phyloP scores from a whole-genome alignment of 169 alveolate species.

The Plasmodium vinckei region DNA sequence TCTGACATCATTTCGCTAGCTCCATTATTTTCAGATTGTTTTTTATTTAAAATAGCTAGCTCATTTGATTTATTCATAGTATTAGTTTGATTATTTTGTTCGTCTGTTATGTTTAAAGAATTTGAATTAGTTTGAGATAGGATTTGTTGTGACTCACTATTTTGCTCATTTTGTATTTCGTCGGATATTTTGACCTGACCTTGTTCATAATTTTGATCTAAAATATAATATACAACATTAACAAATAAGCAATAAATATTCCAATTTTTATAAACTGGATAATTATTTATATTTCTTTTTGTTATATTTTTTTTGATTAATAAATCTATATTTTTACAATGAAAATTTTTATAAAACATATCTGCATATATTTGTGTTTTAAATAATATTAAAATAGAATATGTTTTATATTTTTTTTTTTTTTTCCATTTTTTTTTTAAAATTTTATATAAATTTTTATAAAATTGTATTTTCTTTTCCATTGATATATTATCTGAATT shows the following conservation, averaged over 20 bases:
- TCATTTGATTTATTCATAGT: not conserved
- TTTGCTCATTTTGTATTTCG: not conserved
- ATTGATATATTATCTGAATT: not conserved
- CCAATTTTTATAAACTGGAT: conserved; percentile 20
- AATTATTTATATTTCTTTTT: not conserved
- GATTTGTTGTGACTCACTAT: not conserved
- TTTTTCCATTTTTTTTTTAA: conserved; percentile 54
- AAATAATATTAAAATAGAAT: conserved; percentile 39
- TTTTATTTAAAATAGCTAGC: not conserved
- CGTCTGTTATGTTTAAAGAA: not conserved
- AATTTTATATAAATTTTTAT: conserved; percentile 19
- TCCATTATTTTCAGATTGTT: not conserved
- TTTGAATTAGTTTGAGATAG: not conserved
- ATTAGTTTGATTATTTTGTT: not conserved
- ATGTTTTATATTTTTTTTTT: conserved; percentile 37
- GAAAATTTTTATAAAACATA: conserved; percentile 62
- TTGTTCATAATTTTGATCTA: not conserved
- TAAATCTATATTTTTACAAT: conserved; percentile 24
- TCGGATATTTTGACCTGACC: not conserved
- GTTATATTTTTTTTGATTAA: not conserved
- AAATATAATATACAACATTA: conserved; percentile 31
- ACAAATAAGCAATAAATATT: conserved; percentile 57
- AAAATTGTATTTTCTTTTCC: not conserved
- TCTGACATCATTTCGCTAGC: not conserved
- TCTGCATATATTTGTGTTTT: conserved; percentile 75